Percentiles rank a stretch among this genome's conserved stretches.
Conservation (phyloP, 768 basidiomycete species). For the Podaxis rugospora region DNA sequence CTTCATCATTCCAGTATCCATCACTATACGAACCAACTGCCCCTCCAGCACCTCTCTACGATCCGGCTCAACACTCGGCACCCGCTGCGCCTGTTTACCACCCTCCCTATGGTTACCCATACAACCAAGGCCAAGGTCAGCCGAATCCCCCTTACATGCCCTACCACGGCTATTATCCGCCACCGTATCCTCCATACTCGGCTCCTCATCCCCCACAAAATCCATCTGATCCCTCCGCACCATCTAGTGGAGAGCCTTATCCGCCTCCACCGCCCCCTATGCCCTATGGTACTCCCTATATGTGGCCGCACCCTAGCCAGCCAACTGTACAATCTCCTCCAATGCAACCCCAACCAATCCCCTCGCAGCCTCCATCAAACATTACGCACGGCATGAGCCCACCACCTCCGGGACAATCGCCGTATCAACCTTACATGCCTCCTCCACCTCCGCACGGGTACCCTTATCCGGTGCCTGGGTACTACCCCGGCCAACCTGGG, state of each 20-base stretch:
- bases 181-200: constrained; percentile 20
- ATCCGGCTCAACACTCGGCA: constrained; percentile 37
- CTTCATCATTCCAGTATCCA: constrained; percentile 65
- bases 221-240: constrained; percentile 13
- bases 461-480: constrained; percentile 14
- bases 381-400: constrained; percentile 9
- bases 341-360: constrained; percentile 10
- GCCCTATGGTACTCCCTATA: constrained; percentile 11
- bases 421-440: constrained; percentile 14
- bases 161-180: constrained; percentile 13
- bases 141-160: constrained; percentile 24
- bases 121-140: constrained; percentile 35
- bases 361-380: constrained; percentile 13
- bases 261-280: constrained; percentile 8
- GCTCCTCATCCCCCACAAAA: constrained; percentile 16
- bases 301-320: constrained; percentile 13
- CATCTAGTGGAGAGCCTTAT: constrained; percentile 14
- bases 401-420: constrained; percentile 16
- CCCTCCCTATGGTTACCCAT: constrained; percentile 23
- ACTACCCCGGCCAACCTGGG: constrained; percentile 15
- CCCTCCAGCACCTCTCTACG: constrained; percentile 37
- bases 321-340: constrained; percentile 14
- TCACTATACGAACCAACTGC: constrained; percentile 64
- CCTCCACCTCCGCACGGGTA: constrained; percentile 18
- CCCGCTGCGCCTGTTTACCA: constrained; percentile 10